phyloP scores from a whole-genome alignment of 345 rosid species.

The Raphanus raphanistrum region DNA sequence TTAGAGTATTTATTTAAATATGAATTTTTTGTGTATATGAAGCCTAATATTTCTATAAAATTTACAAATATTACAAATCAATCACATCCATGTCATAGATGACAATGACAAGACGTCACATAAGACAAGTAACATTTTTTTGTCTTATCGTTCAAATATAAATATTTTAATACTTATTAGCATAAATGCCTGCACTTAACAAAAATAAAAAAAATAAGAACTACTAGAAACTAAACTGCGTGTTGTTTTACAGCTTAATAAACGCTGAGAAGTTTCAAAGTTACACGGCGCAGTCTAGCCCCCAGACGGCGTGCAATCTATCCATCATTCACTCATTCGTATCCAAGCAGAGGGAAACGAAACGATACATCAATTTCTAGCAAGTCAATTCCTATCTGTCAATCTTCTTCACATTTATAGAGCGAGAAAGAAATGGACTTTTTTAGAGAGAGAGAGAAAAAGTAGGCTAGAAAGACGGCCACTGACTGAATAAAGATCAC shows the following conservation, averaged over 20 bases:
- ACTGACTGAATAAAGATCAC: conserved; percentile 8
- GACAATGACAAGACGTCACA: neutral
- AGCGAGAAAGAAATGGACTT: conserved; percentile 2
- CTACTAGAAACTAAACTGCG: neutral
- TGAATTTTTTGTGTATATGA: too few species aligned
- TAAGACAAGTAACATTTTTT: neutral
- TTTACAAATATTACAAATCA: neutral
- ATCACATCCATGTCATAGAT: neutral
- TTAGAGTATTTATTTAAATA: too few species aligned
- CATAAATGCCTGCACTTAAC: neutral
- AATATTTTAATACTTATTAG: too few species aligned
- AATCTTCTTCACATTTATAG: neutral
- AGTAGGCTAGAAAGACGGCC: neutral
- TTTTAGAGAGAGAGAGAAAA: conserved; percentile 10
- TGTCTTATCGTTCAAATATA: neutral
- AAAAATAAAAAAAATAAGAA: too few species aligned
- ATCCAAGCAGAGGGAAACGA: conserved; percentile 35
- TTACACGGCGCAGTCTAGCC: neutral
- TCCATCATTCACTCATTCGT: conserved; percentile 24
- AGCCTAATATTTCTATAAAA: too few species aligned
- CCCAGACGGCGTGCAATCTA: conserved; percentile 28
- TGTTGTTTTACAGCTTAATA: conserved; percentile 10
- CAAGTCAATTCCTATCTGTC: conserved; percentile 29
- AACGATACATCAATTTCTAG: conserved; percentile 13
- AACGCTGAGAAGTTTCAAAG: conserved; percentile 7